These are phyloP conservation scores for Apiospora aurea DNA, from an alignment of 2,329 filamentous ascomycete genomes.

Conservation along the genomic window DNA sequence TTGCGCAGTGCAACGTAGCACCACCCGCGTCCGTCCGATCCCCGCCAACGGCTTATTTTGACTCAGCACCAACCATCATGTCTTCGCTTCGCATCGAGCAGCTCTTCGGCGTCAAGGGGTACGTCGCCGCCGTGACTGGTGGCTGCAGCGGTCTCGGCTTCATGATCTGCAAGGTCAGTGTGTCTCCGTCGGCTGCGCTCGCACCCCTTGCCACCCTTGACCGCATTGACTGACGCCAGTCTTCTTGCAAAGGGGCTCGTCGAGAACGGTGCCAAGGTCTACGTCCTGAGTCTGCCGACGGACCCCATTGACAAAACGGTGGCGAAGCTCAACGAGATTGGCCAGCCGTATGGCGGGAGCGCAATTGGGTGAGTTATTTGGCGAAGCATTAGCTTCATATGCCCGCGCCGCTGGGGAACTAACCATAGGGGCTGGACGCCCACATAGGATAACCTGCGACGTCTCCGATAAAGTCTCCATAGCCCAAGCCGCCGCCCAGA, in stretches of 20 bases:
- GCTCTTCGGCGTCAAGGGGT: conserved; percentile 40
- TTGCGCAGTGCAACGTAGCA: too few species aligned
- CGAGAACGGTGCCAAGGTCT: conserved; percentile 54
- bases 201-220: too few species aligned
- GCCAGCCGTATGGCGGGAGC: conserved; percentile 44
- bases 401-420: too few species aligned
- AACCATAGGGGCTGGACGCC: too few species aligned
- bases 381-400: too few species aligned
- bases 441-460: conserved; percentile 42
- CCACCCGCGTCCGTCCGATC: too few species aligned
- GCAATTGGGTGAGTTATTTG: conserved; percentile 44
- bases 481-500: conserved; percentile 38
- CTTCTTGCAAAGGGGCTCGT: conserved; percentile 46
- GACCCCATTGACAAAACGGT: conserved; percentile 50
- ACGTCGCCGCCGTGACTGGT: conserved; percentile 46
- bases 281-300: conserved; percentile 49
- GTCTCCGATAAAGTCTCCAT: conserved; percentile 51
- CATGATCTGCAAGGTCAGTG: conserved; percentile 54
- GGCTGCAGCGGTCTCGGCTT: conserved; percentile 53
- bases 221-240: too few species aligned
- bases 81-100: neutral
- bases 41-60: too few species aligned
- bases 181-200: too few species aligned
- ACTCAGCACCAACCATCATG: too few species aligned
- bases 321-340: conserved; percentile 47